A percentile compares a stretch with the other conserved stretches of the same genome.
These are phyloP conservation scores for Tillandsia leiboldiana DNA, from an alignment of 176 grass and related monocot genomes.

Conservation along the genomic window DNA sequence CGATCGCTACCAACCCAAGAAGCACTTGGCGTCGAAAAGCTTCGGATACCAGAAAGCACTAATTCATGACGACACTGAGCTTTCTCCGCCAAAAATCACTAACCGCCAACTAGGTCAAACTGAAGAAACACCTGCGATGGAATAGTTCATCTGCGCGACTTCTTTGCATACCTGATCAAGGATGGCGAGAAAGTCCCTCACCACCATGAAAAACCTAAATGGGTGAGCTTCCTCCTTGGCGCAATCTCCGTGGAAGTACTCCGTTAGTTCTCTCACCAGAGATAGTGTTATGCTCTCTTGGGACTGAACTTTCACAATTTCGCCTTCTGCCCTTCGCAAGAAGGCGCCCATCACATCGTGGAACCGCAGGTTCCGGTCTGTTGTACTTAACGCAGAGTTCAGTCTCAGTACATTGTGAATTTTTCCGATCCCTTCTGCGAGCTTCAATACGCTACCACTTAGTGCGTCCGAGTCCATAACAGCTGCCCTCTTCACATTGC, in stretches of 20 bases:
- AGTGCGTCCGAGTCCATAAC: constrained; percentile 91
- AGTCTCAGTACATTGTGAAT: constrained; percentile 62
- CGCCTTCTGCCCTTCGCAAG: constrained; percentile 60
- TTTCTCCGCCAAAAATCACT: too few species aligned
- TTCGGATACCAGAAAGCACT: too few species aligned
- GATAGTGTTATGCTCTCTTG: constrained; percentile 87
- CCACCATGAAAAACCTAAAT: constrained; percentile 96
- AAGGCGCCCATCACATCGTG: constrained; percentile 67
- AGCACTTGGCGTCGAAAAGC: too few species aligned
- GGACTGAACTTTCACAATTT: constrained; percentile 71
- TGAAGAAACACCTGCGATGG: constrained; percentile 28
- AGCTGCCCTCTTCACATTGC: constrained; percentile 84
- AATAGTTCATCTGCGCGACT: constrained; percentile 53
- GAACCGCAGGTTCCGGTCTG: constrained; percentile 42
- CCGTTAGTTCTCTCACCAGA: constrained; percentile 85
- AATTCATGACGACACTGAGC: too few species aligned
- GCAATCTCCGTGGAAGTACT: constrained; percentile 90
- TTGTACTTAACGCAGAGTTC: constrained; percentile 32
- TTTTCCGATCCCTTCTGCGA: constrained; percentile 77
- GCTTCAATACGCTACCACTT: constrained; percentile 76
- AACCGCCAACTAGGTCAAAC: too few species aligned
- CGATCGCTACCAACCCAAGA: too few species aligned
- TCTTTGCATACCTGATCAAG: constrained; percentile 93
- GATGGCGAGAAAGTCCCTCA: constrained; percentile 72
- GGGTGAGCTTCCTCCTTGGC: constrained; percentile 88